Conservation (phyloP, 2,329 filamentous ascomycete genomes). For the Furcasterigmium furcatum region DNA sequence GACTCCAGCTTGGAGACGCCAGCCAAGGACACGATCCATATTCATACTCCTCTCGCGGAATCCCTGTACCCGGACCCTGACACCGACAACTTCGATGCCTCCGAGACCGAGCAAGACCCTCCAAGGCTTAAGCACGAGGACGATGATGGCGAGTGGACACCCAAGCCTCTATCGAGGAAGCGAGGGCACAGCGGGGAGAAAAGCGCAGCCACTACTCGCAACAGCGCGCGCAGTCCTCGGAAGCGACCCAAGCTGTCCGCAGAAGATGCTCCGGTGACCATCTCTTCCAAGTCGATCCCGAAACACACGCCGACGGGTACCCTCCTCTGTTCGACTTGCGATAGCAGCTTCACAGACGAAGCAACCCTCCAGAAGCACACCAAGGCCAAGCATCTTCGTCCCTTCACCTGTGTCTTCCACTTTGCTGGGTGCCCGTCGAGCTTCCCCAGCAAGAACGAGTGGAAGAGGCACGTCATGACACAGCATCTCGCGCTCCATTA, state of each 20-base stretch:
- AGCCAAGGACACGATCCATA: conserved; percentile 7
- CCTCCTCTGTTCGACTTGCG: conserved; percentile 32
- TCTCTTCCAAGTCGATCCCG: background rate
- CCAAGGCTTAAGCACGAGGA: conserved; percentile 1
- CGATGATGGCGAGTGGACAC: conserved; percentile 8
- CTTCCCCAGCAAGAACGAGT: conserved; percentile 86
- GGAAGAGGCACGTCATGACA: conserved; percentile 83
- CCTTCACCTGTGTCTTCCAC: conserved; percentile 75
- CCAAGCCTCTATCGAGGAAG: conserved; percentile 5
- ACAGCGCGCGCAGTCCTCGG: background rate
- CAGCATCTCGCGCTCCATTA: conserved; percentile 75
- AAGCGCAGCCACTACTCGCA: background rate
- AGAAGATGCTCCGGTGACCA: background rate
- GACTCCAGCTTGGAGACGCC: background rate
- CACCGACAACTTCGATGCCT: conserved; percentile 12
- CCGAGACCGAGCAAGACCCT: conserved; percentile 7
- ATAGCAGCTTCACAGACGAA: conserved; percentile 40
- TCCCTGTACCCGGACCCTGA: conserved; percentile 7
- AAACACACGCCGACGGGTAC: conserved; percentile 4
- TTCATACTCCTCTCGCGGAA: background rate
- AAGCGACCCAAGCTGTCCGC: conserved; percentile 2
- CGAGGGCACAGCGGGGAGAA: conserved; percentile 6
- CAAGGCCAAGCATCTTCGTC: conserved; percentile 51
- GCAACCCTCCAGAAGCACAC: conserved; percentile 44
- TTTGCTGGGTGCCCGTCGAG: conserved; percentile 71